Conservation (phyloP, 495 filamentous ascomycete genomes). For the Eremomyces bilateralis region DNA sequence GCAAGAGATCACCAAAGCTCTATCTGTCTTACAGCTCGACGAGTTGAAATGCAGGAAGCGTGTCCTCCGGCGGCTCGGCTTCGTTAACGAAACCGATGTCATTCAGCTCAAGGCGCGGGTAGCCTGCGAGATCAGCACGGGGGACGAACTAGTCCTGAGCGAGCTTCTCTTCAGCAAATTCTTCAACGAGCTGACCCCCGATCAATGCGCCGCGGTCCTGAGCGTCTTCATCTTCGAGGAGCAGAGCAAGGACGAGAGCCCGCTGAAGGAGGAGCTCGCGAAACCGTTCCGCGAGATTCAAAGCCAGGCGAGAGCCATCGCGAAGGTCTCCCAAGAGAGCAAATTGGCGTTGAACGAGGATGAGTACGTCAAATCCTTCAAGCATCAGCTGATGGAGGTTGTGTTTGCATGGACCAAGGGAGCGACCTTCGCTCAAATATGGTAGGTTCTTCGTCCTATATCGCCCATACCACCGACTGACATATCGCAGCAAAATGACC, state of each 20-base stretch:
- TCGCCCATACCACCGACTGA: conserved; percentile 8
- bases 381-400: conserved; percentile 88
- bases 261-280: conserved; percentile 56
- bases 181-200: conserved; percentile 85
- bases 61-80: conserved; percentile 85
- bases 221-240: conserved; percentile 96
- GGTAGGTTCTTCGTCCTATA: conserved; percentile 33
- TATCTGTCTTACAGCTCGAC: conserved; percentile 75
- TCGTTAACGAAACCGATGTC: conserved; percentile 85
- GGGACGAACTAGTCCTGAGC: conserved; percentile 73
- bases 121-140: conserved; percentile 89
- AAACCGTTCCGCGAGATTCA: conserved; percentile 76
- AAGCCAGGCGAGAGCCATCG: conserved; percentile 60
- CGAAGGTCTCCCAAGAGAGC: conserved; percentile 81
- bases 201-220: conserved; percentile 62
- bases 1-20: conserved; percentile 63
- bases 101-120: conserved; percentile 90
- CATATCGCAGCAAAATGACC: conserved; percentile 67
- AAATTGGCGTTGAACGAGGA: conserved; percentile 82
- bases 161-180: conserved; percentile 92
- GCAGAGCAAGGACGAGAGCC: conserved; percentile 49
- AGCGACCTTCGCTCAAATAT: conserved; percentile 80
- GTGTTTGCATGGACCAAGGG: conserved; percentile 88
- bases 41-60: conserved; percentile 91
- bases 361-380: conserved; percentile 71